Evolutionary conservation across 1,284 basidiomycete genomes (phyloP), one percentile per base, ranked within the genome.

Genomic region (Apiotrichum sp.): DNA sequence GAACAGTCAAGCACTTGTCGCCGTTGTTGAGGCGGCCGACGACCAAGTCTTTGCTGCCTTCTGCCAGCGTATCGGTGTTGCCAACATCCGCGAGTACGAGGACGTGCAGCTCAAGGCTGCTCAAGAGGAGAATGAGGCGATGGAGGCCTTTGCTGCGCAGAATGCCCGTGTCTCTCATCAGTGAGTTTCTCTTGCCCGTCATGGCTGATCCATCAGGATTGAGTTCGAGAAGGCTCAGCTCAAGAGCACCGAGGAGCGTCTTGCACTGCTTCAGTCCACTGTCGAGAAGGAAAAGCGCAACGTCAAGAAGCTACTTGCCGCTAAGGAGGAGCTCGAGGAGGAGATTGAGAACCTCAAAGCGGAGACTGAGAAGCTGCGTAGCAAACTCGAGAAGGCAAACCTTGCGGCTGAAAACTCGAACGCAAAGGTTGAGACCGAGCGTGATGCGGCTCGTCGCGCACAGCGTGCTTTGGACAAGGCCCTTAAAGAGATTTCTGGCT

Each of bases 11-110:
- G 74, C 78, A 39, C 77, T 93, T 16, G 78, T 81, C n/a, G 71
- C 77, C 2, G 79, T 80, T 2, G 80, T 96, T 62, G 81, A 91
- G 64, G 78, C 77, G 9, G 92, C 87, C 0, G 95, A 98, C 70
- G 89, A 93, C 65, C 78, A 77, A 2, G 79, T 96, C 22, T 98
- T 96, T 69, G 79, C 72, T 0, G 73, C 77, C 3, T 98, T 98
- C 78, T 98, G 95, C 73, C 71, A 74, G 39, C 82, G 84, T 55
- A 93, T 98, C 64, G 83, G 85, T 5, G 87, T 97, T 8, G 73
- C 77, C 36, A 86, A 87, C 76, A 93, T 98, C 61, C 85, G 95
- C 44, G 91, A 96, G 62, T 99, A 97, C 72, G 95, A 98, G 75
- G 87, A 91, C 70, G 84, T 88, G 16, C 93, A 97, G 69, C 80